These are phyloP conservation scores for Dactylellina leptospora DNA, from an alignment of 2,329 filamentous ascomycete species.

Conservation along the genomic window DNA sequence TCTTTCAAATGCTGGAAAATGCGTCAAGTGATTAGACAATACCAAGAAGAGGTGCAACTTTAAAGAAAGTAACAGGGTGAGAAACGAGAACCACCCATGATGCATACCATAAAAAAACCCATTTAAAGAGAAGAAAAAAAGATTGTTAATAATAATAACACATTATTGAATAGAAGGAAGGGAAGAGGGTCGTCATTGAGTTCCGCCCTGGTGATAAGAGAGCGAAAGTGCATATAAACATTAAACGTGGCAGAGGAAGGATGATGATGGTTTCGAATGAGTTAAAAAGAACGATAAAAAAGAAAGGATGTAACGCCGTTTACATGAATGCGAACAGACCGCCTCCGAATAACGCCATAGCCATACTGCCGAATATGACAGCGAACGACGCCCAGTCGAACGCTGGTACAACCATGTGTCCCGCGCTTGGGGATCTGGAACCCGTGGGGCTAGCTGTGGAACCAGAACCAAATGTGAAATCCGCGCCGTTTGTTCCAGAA, in stretches of 20 bases:
- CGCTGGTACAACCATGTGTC: conserved; percentile 17
- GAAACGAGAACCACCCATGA: background rate
- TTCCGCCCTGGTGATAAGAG: background rate
- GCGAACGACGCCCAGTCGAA: conserved; percentile 30
- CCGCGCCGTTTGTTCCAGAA: conserved; percentile 6
- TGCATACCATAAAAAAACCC: background rate
- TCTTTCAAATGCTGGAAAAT: background rate
- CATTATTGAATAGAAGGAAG: conserved; percentile 26
- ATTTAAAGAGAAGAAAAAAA: background rate
- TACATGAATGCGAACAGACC: conserved; percentile 31
- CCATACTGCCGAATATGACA: conserved; percentile 37
- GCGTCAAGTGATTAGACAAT: conserved; percentile 2
- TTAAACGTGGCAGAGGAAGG: background rate
- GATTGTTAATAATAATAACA: conserved; percentile 35
- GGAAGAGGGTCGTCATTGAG: conserved; percentile 1
- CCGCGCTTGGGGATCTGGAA: conserved; percentile 21
- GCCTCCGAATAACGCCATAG: conserved; percentile 27
- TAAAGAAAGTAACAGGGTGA: background rate
- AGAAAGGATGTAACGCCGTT: background rate
- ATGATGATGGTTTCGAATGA: background rate
- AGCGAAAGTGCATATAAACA: conserved; percentile 20
- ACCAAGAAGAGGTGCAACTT: background rate
- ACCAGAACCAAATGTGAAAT: conserved; percentile 22
- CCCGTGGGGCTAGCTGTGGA: background rate
- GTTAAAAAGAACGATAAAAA: background rate